Base-by-base conservation (phyloP, 208 protist genomes). In the Crithidia expoeki region DNA sequence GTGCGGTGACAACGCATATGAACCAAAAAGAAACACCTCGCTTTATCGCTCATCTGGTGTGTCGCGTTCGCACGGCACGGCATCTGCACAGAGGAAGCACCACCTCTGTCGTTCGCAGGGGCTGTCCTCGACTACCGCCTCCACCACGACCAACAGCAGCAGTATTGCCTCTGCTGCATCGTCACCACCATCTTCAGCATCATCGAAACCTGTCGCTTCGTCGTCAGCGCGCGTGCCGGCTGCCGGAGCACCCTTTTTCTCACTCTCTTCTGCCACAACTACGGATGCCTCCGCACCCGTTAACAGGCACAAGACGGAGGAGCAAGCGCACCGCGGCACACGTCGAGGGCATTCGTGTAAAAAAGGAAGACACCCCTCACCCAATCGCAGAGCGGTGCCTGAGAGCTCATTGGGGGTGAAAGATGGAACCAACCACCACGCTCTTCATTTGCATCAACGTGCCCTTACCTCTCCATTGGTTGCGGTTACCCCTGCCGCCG, bases 101-200 rank as follows among this genome's bases (percentile, higher is more conserved):
- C 33, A 58, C 33, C 55, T n/a, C 17, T 28, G 30, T 21, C 19
- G 49, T 27, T 62, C 64, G 40, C 73, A 44, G 12, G 65, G 59
- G 3, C 38, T 72, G 50, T 71, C 73, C 46, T 66, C 72, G 14
- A 59, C 62, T 52, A 52, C 65, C 6, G 33, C 53, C 5, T 67
- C 57, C 38, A 40, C 55, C 7, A 21, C 59, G 25, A 21, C 59
- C 12, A 0, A 11, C 28, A 30, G 58, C 2, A 17, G n/a, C 10
- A 36, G 63, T 16, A 21, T 19, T 27, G 50, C 62, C 21, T n/a
- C 38, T 9, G 28, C 38, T 14, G 27, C 58, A 6, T 59, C 58
- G 10, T 2, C 56, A 0, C 65, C 55, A 34, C 70, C 69, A n/a
- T 62, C 32, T 14, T 49, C 38, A 12, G 34, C 60, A 49, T 28